A percentile compares a stretch with the other conserved stretches of the same genome.
Evolutionary conservation across 345 rosid species (phyloP).

Genomic region (Durio zibethinus): DNA sequence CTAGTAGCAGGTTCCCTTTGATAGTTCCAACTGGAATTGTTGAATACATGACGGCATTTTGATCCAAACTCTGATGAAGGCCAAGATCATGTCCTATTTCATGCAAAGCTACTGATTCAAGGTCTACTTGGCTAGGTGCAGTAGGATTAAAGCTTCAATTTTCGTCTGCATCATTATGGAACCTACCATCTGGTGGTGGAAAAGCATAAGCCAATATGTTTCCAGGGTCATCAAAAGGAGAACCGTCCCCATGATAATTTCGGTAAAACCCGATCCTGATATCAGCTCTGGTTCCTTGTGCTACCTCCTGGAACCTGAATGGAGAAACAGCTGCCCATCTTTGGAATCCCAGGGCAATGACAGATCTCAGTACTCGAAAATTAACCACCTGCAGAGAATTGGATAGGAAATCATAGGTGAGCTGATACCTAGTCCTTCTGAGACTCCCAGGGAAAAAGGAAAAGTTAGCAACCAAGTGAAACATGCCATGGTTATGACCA

Average conservation of each 20-base stretch:
- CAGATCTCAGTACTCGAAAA: neutral
- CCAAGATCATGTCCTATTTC: neutral
- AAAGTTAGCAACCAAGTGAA: slow-evolving; percentile 12
- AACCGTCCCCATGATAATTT: neutral
- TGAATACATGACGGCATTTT: neutral
- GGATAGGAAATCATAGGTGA: slow-evolving; percentile 8
- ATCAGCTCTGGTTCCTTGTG: neutral
- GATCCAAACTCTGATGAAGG: neutral
- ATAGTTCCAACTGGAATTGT: neutral
- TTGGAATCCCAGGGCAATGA: neutral
- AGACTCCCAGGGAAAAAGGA: neutral
- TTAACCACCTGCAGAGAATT: neutral
- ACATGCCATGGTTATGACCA: slow-evolving; percentile 1
- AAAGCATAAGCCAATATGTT: neutral
- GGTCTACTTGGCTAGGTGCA: neutral
- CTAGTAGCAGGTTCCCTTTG: neutral
- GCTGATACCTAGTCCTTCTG: neutral
- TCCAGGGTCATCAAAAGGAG: neutral
- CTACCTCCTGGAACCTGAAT: neutral
- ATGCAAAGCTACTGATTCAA: neutral
- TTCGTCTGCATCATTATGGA: neutral
- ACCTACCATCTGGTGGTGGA: neutral
- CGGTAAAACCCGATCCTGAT: neutral
- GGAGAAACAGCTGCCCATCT: neutral
- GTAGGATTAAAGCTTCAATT: neutral